These are phyloP conservation scores for Phytophthora macrochlamydospora DNA, from an alignment of 352 stramenopile species.

Conservation along the genomic window DNA sequence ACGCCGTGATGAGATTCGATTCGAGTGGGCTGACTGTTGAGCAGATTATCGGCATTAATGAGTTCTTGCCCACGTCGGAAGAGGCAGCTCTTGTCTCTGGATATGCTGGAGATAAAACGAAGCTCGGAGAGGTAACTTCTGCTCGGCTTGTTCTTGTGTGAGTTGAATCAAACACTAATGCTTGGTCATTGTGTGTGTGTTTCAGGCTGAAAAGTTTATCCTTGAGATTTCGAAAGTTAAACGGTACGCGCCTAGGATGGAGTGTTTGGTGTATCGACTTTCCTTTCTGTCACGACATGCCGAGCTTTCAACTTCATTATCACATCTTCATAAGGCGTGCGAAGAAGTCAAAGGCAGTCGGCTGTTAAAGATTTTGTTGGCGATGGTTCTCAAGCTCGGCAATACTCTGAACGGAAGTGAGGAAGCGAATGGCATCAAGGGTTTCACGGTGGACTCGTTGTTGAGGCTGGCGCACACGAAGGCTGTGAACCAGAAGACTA, in stretches of 20 bases:
- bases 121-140: constrained; percentile 69
- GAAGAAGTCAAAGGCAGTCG: constrained; percentile 94
- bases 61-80: constrained; percentile 94
- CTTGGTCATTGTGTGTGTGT: constrained; percentile 1
- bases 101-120: constrained; percentile 73
- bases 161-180: constrained; percentile 1
- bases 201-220: constrained; percentile 88
- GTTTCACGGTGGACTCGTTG: constrained; percentile 96
- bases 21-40: constrained; percentile 63
- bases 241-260: constrained; percentile 63
- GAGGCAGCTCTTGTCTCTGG: constrained; percentile 84
- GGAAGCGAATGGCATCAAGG: constrained; percentile 87
- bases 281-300: constrained; percentile 73
- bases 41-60: constrained; percentile 89
- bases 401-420: constrained; percentile 96
- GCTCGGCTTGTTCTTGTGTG: background rate
- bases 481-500: constrained; percentile 97
- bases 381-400: constrained; percentile 97
- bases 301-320: constrained; percentile 84
- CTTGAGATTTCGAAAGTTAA: constrained; percentile 84
- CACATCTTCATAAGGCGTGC: constrained; percentile 89
- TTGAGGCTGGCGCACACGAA: constrained; percentile 94
- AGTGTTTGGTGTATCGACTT: constrained; percentile 86
- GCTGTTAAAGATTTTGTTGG: constrained; percentile 94
- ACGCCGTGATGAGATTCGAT: constrained; percentile 75